Percentiles rank a stretch among this genome's conserved stretches.
These are phyloP conservation scores for Lactuca saligna DNA, from an alignment of 129 eudicot genomes.

Conservation along the genomic window DNA sequence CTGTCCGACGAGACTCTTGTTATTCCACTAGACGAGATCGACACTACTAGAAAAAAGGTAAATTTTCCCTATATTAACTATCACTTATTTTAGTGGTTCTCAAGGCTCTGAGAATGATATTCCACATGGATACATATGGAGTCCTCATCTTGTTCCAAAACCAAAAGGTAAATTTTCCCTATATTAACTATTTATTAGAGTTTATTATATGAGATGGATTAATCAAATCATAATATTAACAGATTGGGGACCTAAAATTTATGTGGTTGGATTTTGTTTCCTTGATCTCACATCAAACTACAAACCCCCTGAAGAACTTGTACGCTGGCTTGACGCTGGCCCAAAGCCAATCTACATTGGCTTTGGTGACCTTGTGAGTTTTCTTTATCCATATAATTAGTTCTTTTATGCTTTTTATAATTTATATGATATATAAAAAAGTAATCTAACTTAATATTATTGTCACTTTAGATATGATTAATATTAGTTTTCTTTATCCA, in stretches of 20 bases:
- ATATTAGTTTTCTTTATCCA: too few species aligned
- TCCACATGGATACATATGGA: slow-evolving; percentile 98
- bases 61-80: too few species aligned
- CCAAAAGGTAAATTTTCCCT: slow-evolving; percentile 69
- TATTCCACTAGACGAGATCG: too few species aligned
- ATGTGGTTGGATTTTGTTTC: slow-evolving; percentile 99
- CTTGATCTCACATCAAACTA: slow-evolving; percentile 96
- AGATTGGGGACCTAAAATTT: slow-evolving; percentile 98
- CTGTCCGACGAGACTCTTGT: too few species aligned
- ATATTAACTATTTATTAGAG: background rate
- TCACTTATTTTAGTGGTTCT: slow-evolving; percentile 92
- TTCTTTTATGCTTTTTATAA: slow-evolving; percentile 2
- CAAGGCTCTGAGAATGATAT: slow-evolving; percentile 82
- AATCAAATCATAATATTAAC: slow-evolving; percentile 21
- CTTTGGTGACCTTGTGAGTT: slow-evolving; percentile 95
- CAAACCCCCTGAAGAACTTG: slow-evolving; percentile 82
- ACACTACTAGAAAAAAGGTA: too few species aligned
- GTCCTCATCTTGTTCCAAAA: slow-evolving; percentile 99
- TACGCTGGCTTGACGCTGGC: slow-evolving; percentile 90
- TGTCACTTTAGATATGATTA: too few species aligned
- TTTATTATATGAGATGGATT: slow-evolving; percentile 15
- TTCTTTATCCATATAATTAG: background rate
- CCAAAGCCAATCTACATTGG: slow-evolving; percentile 97
- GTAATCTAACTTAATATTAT: background rate
- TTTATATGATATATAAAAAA: background rate